Evolutionary conservation across 352 stramenopile species (phyloP), one percentile per base, ranked within the genome.

Genomic region (Elongisporangium prolatum): DNA sequence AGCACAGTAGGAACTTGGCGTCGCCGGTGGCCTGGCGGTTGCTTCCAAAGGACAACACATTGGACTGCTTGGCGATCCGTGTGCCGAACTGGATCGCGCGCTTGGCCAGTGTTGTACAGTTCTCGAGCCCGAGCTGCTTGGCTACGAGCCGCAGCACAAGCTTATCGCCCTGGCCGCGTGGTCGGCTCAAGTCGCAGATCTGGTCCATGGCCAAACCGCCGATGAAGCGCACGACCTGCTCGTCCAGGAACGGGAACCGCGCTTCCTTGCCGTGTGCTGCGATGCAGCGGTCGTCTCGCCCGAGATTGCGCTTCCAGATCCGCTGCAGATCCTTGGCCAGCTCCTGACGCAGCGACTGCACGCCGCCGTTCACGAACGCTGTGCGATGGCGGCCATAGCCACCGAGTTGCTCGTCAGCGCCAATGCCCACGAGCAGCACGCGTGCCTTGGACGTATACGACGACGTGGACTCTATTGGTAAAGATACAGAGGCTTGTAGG

Each of bases 291-390:
- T 99, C 97, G 67, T 99, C 97, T 11, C 97, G 80, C 16, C 96
- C 97, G 22, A 98, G 76, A 64, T 99, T 99, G 9, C 96, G 90
- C 57, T 89, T 94, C 94, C 94, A 98, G 24, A 99, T 86, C 28
- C 96, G 83, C 44, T 56, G 59, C 38, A 97, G 72, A 66, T 99
- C 96, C 67, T 86, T 84, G 56, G 77, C 51, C 14, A 99, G 61
- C 74, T 98, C 96, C 14, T 56, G 58, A 54, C 67, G 67, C 1
- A 99, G 68, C 8, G 65, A 71, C 24, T 73, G 61, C 53, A 66
- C 64, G 44, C 87, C 87, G 38, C 67, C 66, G 21, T 73, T 71
- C 13, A 70, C 51, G 64, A 91, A 96, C 20, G 92, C 90, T 13
- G 88, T 97, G 25, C 89, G 75, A 65, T 99, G 97, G 40, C 96